phyloP scores from a whole-genome alignment of 2,329 filamentous ascomycete genomes.

The Ophiocordyceps camponoti-leonardi region DNA sequence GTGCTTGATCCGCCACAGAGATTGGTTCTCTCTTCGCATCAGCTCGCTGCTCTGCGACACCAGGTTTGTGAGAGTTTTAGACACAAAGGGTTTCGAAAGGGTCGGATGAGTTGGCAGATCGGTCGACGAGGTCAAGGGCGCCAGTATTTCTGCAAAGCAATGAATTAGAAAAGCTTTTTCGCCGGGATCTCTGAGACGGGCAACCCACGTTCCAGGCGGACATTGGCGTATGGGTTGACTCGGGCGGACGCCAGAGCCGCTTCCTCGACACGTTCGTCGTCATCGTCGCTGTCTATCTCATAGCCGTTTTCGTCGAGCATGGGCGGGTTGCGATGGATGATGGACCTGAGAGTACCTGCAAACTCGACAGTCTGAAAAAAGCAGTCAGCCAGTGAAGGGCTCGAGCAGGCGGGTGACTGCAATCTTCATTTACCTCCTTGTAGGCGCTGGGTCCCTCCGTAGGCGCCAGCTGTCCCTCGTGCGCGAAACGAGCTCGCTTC shows the following conservation, averaged over 20 bases:
- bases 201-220: slow-evolving; percentile 51
- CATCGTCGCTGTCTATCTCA: slow-evolving; percentile 55
- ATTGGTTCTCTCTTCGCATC: slow-evolving; percentile 57
- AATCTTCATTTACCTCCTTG: slow-evolving; percentile 39
- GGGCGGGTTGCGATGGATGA: slow-evolving; percentile 57
- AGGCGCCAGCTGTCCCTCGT: slow-evolving; percentile 50
- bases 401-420: slow-evolving; percentile 1
- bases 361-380: slow-evolving; percentile 47
- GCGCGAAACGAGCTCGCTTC: slow-evolving; percentile 54
- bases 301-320: slow-evolving; percentile 65
- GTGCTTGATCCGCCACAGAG: slow-evolving; percentile 58
- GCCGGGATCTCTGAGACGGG: neutral
- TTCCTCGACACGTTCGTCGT: slow-evolving; percentile 44
- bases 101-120: slow-evolving; percentile 61
- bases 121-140: slow-evolving; percentile 57
- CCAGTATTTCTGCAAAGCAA: slow-evolving; percentile 45
- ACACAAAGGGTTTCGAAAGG: slow-evolving; percentile 57
- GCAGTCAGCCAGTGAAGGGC: slow-evolving; percentile 4
- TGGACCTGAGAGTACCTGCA: slow-evolving; percentile 53
- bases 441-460: slow-evolving; percentile 50
- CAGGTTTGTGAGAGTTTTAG: slow-evolving; percentile 54
- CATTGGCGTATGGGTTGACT: slow-evolving; percentile 56
- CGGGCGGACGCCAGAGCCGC: slow-evolving; percentile 47
- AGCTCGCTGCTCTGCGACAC: slow-evolving; percentile 51
- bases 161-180: no score